Evolutionary conservation across 176 grass and related monocot species (phyloP).

Genomic region (Thinopyrum elongatum): DNA sequence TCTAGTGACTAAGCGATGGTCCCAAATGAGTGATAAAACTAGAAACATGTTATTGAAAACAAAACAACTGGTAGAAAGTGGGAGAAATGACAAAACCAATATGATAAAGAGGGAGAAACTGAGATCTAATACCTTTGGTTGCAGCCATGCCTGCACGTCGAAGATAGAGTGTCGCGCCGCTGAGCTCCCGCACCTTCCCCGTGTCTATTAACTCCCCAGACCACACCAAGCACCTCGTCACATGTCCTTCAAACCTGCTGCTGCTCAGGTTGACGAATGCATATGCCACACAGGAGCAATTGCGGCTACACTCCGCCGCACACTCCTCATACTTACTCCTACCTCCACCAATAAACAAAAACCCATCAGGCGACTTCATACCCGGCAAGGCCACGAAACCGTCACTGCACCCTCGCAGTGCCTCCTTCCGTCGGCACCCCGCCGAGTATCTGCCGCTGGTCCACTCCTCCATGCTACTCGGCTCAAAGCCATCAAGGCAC

Average conservation of each 20-base stretch:
- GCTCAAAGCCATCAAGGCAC: conserved; percentile 47
- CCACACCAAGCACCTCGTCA: conserved; percentile 40
- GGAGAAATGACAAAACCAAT: not conserved
- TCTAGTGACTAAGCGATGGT: not conserved
- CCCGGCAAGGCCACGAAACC: not conserved
- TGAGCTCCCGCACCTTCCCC: not conserved
- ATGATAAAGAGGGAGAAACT: not conserved
- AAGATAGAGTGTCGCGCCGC: conserved; percentile 38
- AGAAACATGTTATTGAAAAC: not conserved
- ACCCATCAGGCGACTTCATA: not conserved
- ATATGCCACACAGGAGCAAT: conserved; percentile 61
- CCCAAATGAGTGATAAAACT: not conserved
- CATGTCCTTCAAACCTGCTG: not conserved
- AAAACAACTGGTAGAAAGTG: not conserved
- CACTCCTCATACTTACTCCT: conserved; percentile 22
- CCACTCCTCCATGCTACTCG: not conserved
- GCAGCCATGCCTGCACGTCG: conserved; percentile 12
- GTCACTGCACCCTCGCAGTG: not conserved
- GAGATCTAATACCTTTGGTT: not conserved
- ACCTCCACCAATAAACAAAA: not conserved
- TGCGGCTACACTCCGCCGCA: conserved; percentile 11
- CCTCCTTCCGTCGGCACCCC: conserved; percentile 27
- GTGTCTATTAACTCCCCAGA: conserved; percentile 32
- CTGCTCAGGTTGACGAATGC: not conserved
- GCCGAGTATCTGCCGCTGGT: not conserved